Conservation (phyloP, 1,284 basidiomycete genomes). For the Irpex sp. region DNA sequence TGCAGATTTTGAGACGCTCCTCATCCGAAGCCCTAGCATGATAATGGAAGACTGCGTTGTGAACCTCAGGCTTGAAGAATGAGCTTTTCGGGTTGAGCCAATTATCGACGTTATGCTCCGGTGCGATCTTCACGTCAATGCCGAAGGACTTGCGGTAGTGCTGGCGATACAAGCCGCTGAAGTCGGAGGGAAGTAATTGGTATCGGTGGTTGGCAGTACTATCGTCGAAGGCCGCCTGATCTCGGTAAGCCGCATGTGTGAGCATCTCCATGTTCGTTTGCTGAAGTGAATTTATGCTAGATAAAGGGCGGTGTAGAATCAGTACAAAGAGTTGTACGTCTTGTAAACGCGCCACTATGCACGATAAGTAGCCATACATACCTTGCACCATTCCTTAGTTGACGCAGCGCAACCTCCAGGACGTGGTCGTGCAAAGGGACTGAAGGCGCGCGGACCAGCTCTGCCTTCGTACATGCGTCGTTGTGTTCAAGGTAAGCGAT, state of each 20-base stretch:
- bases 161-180: constrained; percentile 15
- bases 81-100: constrained; percentile 16
- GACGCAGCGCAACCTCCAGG: constrained; percentile 5
- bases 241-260: background rate
- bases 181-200: constrained; percentile 12
- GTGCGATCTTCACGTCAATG: constrained; percentile 12
- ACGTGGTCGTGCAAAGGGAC: constrained; percentile 1
- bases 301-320: background rate
- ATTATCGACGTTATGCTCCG: constrained; percentile 19
- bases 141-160: constrained; percentile 13
- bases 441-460: background rate
- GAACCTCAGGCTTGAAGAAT: constrained; percentile 17
- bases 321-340: background rate
- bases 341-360: too few relatives aligned
- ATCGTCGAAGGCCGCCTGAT: background rate
- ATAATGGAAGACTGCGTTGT: constrained; percentile 17
- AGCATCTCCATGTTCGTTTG: background rate
- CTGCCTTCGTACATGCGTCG: background rate
- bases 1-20: constrained; percentile 21
- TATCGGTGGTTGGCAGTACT: constrained; percentile 2
- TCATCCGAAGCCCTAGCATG: background rate
- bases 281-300: background rate
- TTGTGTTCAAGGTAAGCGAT: constrained; percentile 5
- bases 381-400: background rate
- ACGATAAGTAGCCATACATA: background rate